Evolutionary conservation across 495 filamentous ascomycete species (phyloP), one percentile per base, ranked within the genome.

Genomic region (Mytilinidion resinicola): DNA sequence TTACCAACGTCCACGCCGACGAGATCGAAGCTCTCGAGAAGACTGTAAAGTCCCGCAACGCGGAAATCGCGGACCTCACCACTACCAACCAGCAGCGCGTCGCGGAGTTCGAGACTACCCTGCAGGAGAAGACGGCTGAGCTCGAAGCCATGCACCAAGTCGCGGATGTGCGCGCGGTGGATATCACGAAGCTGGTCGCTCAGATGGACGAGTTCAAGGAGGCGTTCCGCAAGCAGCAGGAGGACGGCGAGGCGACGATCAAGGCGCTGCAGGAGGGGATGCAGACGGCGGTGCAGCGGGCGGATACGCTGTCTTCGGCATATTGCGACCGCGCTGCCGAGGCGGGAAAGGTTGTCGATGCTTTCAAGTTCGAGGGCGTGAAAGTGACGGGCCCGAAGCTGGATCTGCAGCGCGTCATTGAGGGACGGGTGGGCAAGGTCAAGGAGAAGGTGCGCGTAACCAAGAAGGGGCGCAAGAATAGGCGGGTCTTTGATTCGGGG

Each of bases 321-420:
- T 12, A 46, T 15, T 43, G 34, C 21, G 38, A 63, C 15, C 52
- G 57, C 17, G 53, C 44, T 17, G 49, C 25, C 7, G 57, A 63
- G 8, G 60, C 60, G 5, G 12, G 57, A 8, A 43, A 52, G 21
- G 56, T 51, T 0, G 30, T 66, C 9, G 36, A 48, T 15, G 60
- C 60, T 47, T 60, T 66, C 55, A 62, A 62, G 44, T 42, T 56
- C n/a, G 53, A 59, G 34, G 63, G 63, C 46, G 14, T 66, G 1
- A 34, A 51, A 14, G 46, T 66, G 17, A 48, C 17, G 46, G n/a
- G 30, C 44, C 47, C n/a, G 56, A 52, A 12, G 41, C 33, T 30
- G 2, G 42, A 62, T 20, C 55, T 62, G 6, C 51, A 59, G 14
- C 53, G 51, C 25, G 53, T 62, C 12, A 21, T 44, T 14, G 59